Evolutionary conservation across 2,329 filamentous ascomycete species (phyloP).

Genomic region (Mycosphaerella arachidis): DNA sequence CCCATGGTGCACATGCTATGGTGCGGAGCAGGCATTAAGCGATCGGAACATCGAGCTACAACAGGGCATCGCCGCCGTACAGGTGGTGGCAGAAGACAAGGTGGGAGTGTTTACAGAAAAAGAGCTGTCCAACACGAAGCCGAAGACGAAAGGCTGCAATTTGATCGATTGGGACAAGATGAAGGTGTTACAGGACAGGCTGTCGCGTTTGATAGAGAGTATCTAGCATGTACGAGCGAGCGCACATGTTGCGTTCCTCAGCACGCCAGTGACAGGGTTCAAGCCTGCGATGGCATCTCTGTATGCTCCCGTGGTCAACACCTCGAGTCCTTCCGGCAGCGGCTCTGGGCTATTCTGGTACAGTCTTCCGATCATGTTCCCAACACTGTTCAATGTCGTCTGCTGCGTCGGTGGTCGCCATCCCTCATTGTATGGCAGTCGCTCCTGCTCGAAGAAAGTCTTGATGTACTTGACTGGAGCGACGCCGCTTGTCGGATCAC

Average conservation of each 20-base stretch:
- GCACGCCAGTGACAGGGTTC: not conserved
- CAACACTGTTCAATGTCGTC: not conserved
- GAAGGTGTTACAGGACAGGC: too few species aligned
- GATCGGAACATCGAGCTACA: not conserved
- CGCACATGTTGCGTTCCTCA: not conserved
- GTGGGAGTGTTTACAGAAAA: not conserved
- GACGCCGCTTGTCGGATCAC: slow-evolving; percentile 16
- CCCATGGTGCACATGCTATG: not conserved
- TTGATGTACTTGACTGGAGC: slow-evolving; percentile 13
- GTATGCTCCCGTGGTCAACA: not conserved
- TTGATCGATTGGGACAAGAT: not conserved
- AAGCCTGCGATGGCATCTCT: not conserved
- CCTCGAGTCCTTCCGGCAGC: not conserved
- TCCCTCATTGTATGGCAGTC: slow-evolving; percentile 34
- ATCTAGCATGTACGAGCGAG: not conserved
- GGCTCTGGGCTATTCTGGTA: not conserved
- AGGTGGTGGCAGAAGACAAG: not conserved
- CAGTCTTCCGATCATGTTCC: not conserved
- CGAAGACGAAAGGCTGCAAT: not conserved
- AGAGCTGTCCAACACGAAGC: not conserved
- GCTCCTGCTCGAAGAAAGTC: slow-evolving; percentile 30
- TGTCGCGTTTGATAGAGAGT: not conserved
- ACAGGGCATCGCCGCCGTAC: not conserved
- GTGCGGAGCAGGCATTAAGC: not conserved
- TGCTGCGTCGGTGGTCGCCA: slow-evolving; percentile 24